Conservation (phyloP, 192 early-diverging fungal genomes). For the Coemansia sp. region DNA sequence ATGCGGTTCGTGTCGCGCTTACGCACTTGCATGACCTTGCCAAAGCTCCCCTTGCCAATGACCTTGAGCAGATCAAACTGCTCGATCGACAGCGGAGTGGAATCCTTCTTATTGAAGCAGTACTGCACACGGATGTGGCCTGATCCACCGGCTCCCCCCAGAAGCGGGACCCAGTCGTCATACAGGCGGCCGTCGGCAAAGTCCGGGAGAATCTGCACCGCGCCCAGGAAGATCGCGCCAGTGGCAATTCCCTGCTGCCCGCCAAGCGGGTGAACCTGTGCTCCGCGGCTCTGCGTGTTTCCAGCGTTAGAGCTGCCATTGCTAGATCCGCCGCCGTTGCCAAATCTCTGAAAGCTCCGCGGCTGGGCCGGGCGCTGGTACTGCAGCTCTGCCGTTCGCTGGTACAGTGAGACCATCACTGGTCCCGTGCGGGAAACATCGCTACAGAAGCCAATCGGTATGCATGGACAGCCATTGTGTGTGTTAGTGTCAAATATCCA, state of each 20-base stretch:
- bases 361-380: slow-evolving; percentile 52
- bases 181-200: slow-evolving; percentile 60
- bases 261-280: slow-evolving; percentile 29
- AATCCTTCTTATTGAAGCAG: slow-evolving; percentile 68
- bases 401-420: slow-evolving; percentile 58
- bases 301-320: slow-evolving; percentile 2
- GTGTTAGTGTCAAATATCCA: background rate
- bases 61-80: slow-evolving; percentile 94
- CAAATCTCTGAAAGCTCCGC: slow-evolving; percentile 53
- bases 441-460: slow-evolving; percentile 16
- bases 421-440: slow-evolving; percentile 54
- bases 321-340: slow-evolving; percentile 23
- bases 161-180: slow-evolving; percentile 65
- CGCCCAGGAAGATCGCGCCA: slow-evolving; percentile 55
- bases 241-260: slow-evolving; percentile 45
- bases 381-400: slow-evolving; percentile 55
- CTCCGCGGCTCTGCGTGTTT: slow-evolving; percentile 21
- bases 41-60: slow-evolving; percentile 96
- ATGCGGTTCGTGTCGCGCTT: slow-evolving; percentile 89
- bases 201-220: slow-evolving; percentile 54
- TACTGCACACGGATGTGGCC: slow-evolving; percentile 74
- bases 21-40: slow-evolving; percentile 96
- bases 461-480: background rate
- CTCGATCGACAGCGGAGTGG: slow-evolving; percentile 77
- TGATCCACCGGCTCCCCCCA: slow-evolving; percentile 60